Base-by-base conservation (phyloP, 2,329 filamentous ascomycete species). In the Colletotrichum endophyticum region DNA sequence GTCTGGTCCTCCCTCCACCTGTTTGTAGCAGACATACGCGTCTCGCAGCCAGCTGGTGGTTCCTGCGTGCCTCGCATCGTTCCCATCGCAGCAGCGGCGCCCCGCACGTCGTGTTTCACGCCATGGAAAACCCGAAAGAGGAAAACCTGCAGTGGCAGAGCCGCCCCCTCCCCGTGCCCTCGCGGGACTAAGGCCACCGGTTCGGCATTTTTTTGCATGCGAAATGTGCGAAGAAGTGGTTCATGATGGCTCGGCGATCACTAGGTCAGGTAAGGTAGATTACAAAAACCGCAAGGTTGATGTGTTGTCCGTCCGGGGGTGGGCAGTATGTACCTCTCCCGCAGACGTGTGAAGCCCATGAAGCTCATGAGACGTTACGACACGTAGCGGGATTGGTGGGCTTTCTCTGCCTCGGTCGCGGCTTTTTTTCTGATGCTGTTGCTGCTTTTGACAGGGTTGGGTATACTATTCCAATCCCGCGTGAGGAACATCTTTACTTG, bases 91-190 rank as follows among this genome's bases (percentile, higher is more conserved):
- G 44, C 44, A 22, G 44, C n/a, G 15, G 34, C 36, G 57, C 53
- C 53, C 72, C 68, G 72, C 72, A 72, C 49, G 72, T 62, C 56
- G 30, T 56, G 73, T 75, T 75, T 75, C 73, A 75, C 22, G 34
- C 22, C 56, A 44, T 73, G 63, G 19, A n/a, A n/a, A 68, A 49
- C 19, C 62, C 70, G 25, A 44, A 75, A 49, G 30, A 57, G 69
- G 70, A 63, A 75, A 22, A 19, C 39, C 9, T 49, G 39, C 39
- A n/a, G 39, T 49, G 39, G 39, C 19, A 49, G 39, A n/a, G 39
- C 39, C 39, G 39, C 39, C 39, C 39, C 39, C 39, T 12, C 9
- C 22, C 8, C 59, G 28, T 19, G 19, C 16, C 32, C 63, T 34
- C 62, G 62, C 19, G n/a, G 44, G 44, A 53, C 30, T 34, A 63